Base-by-base conservation (phyloP, 2,329 filamentous ascomycete genomes). In the Xenoacremonium recifei region DNA sequence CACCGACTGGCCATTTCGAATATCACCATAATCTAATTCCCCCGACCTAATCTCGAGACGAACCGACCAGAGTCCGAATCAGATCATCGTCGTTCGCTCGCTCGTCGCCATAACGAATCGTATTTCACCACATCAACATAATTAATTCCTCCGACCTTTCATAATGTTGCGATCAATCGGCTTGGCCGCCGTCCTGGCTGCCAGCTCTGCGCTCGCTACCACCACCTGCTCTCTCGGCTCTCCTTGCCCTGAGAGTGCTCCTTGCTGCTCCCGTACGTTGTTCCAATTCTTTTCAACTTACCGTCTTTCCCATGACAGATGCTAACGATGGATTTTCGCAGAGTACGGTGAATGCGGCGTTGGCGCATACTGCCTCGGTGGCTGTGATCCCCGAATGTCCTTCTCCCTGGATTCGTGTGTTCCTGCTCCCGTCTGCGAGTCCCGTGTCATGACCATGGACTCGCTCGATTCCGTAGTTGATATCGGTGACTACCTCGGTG, bases 351-450 rank as follows among this genome's bases (percentile, higher is more conserved):
- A 92, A 67, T 97, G 93, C 61, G 93, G 92, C 71, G 82, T 90
- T 42, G 93, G 93, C 59, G 93, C 91, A 42, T 97, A 87, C 77
- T 99, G 93, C 62, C 80, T 99, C 16, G 93, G 93, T 58, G 93
- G 93, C 50, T 99, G 93, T 72, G 92, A 97, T 63, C 88, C 90
- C 21, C 79, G 83, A 61, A 85, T 84, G 70, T 97, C 92, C 35
- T 87, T 84, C 72, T 80, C 80, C 11, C 77, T 96, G 55, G 82
- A 95, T 53, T 84, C 92, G 3, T 99, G 93, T 67, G 82, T 88
- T 6, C 89, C 93, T 13, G 85, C 78, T 43, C 92, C 93, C 5
- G 77, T 89, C 21, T 99, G 93, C 75, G 63, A 89, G 72, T 81
- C 77, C 65, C 79, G 79, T 58, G 82, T 77, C 38, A 89, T 89